A percentile compares a stretch with the other conserved stretches of the same genome.
Evolutionary conservation across 2,329 filamentous ascomycete species (phyloP).

Genomic region (Aureobasidium melanogenum): DNA sequence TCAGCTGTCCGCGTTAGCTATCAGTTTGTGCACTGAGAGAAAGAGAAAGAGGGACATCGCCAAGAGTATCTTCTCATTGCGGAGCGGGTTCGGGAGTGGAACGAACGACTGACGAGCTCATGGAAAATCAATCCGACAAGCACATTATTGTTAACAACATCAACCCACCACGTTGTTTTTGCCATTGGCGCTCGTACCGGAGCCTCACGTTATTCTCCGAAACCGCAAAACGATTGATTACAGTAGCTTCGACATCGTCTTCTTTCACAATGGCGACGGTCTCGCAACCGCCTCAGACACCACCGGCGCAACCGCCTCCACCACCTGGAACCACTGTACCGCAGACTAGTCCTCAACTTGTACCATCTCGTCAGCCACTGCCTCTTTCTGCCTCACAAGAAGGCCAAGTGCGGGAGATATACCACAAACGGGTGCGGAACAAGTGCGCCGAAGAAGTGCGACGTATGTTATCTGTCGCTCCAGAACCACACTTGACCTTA

Average conservation of each 20-base stretch:
- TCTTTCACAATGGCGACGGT: conserved; percentile 5
- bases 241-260: not conserved
- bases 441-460: conserved; percentile 56
- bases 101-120: not conserved
- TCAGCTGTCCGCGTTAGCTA: no score
- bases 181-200: not conserved
- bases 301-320: not conserved
- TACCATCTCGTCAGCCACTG: conserved; percentile 57
- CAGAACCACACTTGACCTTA: no score
- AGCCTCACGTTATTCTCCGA: no score
- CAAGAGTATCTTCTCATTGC: not conserved
- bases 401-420: conserved; percentile 70
- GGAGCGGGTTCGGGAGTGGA: not conserved
- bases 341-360: not conserved
- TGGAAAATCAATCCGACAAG: not conserved
- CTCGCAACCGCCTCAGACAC: conserved; percentile 9
- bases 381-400: conserved; percentile 77
- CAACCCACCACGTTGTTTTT: not conserved
- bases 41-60: not conserved
- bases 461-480: conserved; percentile 25
- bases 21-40: no score
- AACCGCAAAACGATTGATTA: not conserved
- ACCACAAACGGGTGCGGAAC: conserved; percentile 67
- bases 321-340: not conserved
- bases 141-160: not conserved